Evolutionary conservation across 1,284 basidiomycete species (phyloP).

Genomic region (Cutaneotrichosporon dermatis): DNA sequence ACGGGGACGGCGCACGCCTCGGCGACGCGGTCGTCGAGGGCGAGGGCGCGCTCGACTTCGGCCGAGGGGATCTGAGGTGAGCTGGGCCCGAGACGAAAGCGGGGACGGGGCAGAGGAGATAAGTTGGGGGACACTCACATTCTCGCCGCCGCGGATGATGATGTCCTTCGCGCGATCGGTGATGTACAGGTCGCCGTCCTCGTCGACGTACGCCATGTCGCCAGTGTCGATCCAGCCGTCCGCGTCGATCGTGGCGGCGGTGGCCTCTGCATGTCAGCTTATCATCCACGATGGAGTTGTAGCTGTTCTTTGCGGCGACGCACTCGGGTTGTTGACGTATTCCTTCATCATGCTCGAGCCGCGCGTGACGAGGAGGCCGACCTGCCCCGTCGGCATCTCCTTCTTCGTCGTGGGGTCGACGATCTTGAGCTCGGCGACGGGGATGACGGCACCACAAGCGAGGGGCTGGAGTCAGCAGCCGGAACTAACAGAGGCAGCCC

Average conservation of each 20-base stretch:
- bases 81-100: slow-evolving; percentile 16
- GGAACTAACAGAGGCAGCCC: neutral
- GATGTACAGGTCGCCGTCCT: slow-evolving; percentile 39
- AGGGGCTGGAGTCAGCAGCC: slow-evolving; percentile 3
- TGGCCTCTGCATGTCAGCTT: slow-evolving; percentile 21
- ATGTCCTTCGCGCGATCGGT: slow-evolving; percentile 40
- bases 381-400: slow-evolving; percentile 21
- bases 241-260: slow-evolving; percentile 26
- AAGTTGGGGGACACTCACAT: slow-evolving; percentile 27
- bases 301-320: neutral
- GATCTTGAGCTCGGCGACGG: slow-evolving; percentile 33
- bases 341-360: slow-evolving; percentile 45
- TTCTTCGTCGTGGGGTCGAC: slow-evolving; percentile 30
- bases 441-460: slow-evolving; percentile 28
- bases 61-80: slow-evolving; percentile 35
- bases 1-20: slow-evolving; percentile 41
- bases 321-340: slow-evolving; percentile 34
- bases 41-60: slow-evolving; percentile 43
- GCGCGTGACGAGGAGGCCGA: slow-evolving; percentile 32
- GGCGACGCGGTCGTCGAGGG: slow-evolving; percentile 27
- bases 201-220: slow-evolving; percentile 37
- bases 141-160: slow-evolving; percentile 47
- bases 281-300: neutral
- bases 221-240: slow-evolving; percentile 46
- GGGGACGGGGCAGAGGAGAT: too few relatives aligned